Base-by-base conservation (phyloP, 805 yeast species). In the Saturnispora quitensis region DNA sequence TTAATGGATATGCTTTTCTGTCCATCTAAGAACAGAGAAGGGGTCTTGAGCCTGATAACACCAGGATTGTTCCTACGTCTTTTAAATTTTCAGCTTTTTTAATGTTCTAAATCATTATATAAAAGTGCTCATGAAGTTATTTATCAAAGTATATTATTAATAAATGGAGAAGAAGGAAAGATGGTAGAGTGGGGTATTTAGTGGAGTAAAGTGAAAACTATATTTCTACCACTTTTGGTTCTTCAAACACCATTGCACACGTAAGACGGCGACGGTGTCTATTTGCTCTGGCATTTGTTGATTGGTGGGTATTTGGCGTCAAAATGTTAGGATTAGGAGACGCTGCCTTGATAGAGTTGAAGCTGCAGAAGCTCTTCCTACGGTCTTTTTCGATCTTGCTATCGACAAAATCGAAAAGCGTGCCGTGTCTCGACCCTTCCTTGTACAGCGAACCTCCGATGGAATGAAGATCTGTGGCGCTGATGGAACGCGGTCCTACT, bases 191-290 rank as follows among this genome's bases (percentile, higher is more conserved):
- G 13, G 15, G 42, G 42, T 38, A 38, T 38, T 17, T 17, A 38
- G 20, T 10, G 24, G 7, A 18, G 13, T 20, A 15, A 3, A 17
- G 42, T 40, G 9, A 2, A 25, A 25, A 25, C 10, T 27, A 40
- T 15, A 65, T 54, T 17, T 67, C 66, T 24, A 67, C 58, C 6
- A 65, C 59, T 51, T 60, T 64, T 20, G 75, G 80, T 17, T 65
- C 54, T 15, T 70, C 69, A 55, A 76, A 75, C 34, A 72, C 69
- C 57, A 76, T 60, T 0, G 81, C 80, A 42, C 76, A 70, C 0
- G 78, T 69, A n/a, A 72, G 66, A 38, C 77, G 60, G 44, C 80
- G 55, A 36, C 67, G 68, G 57, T 76, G 81, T 38, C 65, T 61
- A 9, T 27, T 43, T n/a, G 34, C 34, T 13, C 34, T 31, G 34